Evolutionary conservation across 306 rosid genomes (phyloP), one percentile per base, ranked within the genome.

Genomic region (Abrus precatorius): DNA sequence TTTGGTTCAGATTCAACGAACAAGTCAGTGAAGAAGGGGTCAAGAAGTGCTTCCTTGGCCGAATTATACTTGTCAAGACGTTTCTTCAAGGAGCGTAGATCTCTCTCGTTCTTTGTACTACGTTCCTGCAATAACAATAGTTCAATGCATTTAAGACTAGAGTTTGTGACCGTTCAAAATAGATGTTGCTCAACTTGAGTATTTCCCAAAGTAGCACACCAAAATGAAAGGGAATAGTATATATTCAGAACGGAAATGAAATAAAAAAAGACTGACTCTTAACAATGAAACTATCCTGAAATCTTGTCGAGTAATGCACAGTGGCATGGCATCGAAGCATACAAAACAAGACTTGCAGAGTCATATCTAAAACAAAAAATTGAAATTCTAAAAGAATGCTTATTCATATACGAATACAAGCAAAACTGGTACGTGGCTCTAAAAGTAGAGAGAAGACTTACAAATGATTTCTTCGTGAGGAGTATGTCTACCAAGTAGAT

Each of bases 31-130:
- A 95, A 95, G 82, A 86, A 93, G 20, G 94, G 88, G 79, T 93
- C 97, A 55, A 71, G 57, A 74, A 93, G 77, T 68, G 99, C 97
- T 86, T 95, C 99, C 85, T 86, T 92, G 82, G 97, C 90, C 29
- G 97, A 93, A 77, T 77, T 78, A 81, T 86, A 95, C 81, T 85
- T 75, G 77, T 89, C 93, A 4, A 95, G 85, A 40, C 93, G 97
- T 74, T 95, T 95, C 94, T 93, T 95, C 89, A 93, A 75, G 43
- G 97, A 88, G 50, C 99, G 97, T 78, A 95, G 73, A 9, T 91
- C 97, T 80, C 99, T 95, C 83, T 89, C 98, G n/a, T 89, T 67
- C 74, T 89, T 92, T 13, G 96, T 87, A 53, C 80, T 78, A 30
- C 93, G 92, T 70, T 95, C 97, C 99, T 93, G 84, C 69, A 80